Conservation (phyloP, 306 rosid species). For the Ceratonia siliqua region DNA sequence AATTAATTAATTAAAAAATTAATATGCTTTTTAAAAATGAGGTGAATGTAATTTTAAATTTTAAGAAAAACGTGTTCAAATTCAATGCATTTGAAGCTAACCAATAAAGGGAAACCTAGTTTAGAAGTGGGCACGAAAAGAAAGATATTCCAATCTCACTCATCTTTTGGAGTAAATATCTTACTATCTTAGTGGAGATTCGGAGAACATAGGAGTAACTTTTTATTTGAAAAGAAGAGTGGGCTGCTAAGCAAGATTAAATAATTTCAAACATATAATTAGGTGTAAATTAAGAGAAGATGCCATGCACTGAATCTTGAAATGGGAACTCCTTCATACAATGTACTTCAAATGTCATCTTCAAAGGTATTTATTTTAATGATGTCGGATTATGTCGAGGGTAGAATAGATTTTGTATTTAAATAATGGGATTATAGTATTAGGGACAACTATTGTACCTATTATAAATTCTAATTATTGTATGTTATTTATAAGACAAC, state of each 20-base stretch:
- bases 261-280: neutral
- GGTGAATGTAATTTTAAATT: neutral
- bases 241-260: neutral
- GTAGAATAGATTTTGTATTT: conserved; percentile 22
- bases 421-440: conserved; percentile 12
- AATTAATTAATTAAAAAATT: too few species aligned
- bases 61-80: too few species aligned
- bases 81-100: neutral
- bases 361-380: conserved; percentile 8
- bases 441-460: conserved; percentile 19
- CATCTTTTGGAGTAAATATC: neutral
- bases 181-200: neutral
- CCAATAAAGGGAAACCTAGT: too few species aligned
- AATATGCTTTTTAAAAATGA: too few species aligned
- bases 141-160: neutral
- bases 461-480: conserved; percentile 9
- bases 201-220: neutral
- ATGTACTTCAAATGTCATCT: conserved; percentile 14
- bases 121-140: neutral
- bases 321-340: conserved; percentile 21
- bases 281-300: neutral
- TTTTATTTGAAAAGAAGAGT: neutral
- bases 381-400: conserved; percentile 33
- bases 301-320: conserved; percentile 39
- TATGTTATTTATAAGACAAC: conserved; percentile 2